Evolutionary conservation across 2,329 filamentous ascomycete genomes (phyloP), one percentile per base, ranked within the genome.

Genomic region (Nemania abortiva): DNA sequence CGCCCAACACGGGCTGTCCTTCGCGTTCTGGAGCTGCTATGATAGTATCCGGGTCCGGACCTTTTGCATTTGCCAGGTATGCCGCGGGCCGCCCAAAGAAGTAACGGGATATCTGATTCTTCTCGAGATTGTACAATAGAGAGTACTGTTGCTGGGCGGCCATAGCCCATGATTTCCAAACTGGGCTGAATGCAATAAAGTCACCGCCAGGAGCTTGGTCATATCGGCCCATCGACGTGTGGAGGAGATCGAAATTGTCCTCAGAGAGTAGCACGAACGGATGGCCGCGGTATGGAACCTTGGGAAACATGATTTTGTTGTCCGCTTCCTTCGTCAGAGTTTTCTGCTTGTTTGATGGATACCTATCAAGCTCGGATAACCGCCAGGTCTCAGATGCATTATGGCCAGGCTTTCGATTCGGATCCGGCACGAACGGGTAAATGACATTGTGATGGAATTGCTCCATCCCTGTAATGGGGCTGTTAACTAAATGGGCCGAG

Each of bases 401-500:
- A 10, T 74, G 72, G 4, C 70, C 71, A 5, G 75, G 73, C 15
- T 72, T 70, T 42, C 73, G 74, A 15, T 78, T 70, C 57, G 72
- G 72, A 39, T 88, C 87, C 3, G 87, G 86, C 22, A 87, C 81
- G 74, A 88, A 89, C 2, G 87, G 84, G 58, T 84, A 80, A 22
- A 87, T 81, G 20, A 84, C 83, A 5, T 84, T 85, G 9, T 85
- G 79, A 65, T 87, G 86, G 73, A 83, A 84, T 72, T 89, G 87
- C 20, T 89, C 79, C 79, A 85, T 84, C 57, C 83, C 82, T 37
- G 88, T 83, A 11, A 86, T 81, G 15, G 86, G 86, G 57, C 87
- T 85, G 69, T 89, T 89, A 70, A 89, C 79, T 24, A 89, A 81
- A 70, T 89, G 88, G 58, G 86, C 86, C 2, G 85, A 86, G 15